Percentiles rank a stretch among this genome's conserved stretches.
Evolutionary conservation across 768 basidiomycete species (phyloP).

Genomic region (Boletus rubroflammeus): DNA sequence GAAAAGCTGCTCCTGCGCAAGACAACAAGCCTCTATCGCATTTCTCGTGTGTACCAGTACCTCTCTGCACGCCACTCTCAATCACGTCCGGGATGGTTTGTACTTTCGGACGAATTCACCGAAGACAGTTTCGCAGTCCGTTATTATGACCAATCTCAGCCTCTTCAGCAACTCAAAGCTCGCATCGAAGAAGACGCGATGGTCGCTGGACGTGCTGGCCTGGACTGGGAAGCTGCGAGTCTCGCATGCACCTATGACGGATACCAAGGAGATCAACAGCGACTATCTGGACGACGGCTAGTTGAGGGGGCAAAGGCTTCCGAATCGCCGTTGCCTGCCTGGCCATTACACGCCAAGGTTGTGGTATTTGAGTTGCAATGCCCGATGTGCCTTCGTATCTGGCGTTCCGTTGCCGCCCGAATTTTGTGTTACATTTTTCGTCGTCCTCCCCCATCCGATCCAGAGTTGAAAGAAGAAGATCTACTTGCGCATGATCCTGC

Average conservation of each 20-base stretch:
- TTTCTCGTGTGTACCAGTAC: constrained; percentile 27
- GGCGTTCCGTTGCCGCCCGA: constrained; percentile 36
- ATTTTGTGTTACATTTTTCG: constrained; percentile 20
- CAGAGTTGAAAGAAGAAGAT: neutral
- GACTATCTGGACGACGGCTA: neutral
- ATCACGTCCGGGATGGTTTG: constrained; percentile 20
- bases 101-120: constrained; percentile 27
- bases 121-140: constrained; percentile 31
- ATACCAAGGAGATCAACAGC: neutral
- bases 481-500: constrained; percentile 26
- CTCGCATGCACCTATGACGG: neutral
- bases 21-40: constrained; percentile 25
- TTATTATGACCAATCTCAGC: constrained; percentile 28
- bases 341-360: constrained; percentile 17
- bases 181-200: constrained; percentile 28
- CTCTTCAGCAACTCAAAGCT: constrained; percentile 24
- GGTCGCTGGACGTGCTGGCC: constrained; percentile 8
- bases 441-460: neutral
- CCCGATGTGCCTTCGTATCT: constrained; percentile 34
- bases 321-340: constrained; percentile 41
- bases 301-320: neutral
- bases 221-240: constrained; percentile 4
- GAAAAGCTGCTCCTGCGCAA: constrained; percentile 28
- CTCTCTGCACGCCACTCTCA: constrained; percentile 28
- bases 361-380: constrained; percentile 39